Conservation (phyloP, 2,329 filamentous ascomycete genomes). For the Alternaria sp. region DNA sequence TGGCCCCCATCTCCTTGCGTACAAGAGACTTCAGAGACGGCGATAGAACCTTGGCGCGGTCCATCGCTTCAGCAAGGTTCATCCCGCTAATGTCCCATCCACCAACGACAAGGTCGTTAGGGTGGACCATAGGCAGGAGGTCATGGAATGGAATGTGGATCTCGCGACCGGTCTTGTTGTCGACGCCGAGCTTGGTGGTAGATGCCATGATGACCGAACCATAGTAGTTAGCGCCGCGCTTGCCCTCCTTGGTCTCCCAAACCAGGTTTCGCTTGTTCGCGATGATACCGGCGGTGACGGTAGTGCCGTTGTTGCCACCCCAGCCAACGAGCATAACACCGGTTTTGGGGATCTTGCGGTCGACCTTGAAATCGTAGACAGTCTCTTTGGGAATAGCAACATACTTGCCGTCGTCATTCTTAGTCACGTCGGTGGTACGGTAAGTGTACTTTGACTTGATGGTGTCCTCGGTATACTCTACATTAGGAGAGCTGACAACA, state of each 20-base stretch:
- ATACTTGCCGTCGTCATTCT: slow-evolving; percentile 75
- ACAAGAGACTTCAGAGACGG: slow-evolving; percentile 90
- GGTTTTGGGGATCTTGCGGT: slow-evolving; percentile 89
- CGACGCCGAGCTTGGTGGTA: slow-evolving; percentile 93
- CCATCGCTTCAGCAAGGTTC: slow-evolving; percentile 91
- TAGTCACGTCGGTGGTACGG: slow-evolving; percentile 85
- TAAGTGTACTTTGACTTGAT: slow-evolving; percentile 97
- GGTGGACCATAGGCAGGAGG: slow-evolving; percentile 94
- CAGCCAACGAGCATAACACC: slow-evolving; percentile 98
- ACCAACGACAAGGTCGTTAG: slow-evolving; percentile 92
- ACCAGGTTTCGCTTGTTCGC: slow-evolving; percentile 86
- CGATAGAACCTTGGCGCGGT: slow-evolving; percentile 92
- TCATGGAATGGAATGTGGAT: slow-evolving; percentile 97
- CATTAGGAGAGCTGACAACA: slow-evolving; percentile 89
- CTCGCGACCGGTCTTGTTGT: slow-evolving; percentile 82
- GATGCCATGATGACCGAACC: slow-evolving; percentile 97
- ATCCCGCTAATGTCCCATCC: slow-evolving; percentile 97
- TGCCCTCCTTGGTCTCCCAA: slow-evolving; percentile 94
- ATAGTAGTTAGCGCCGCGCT: slow-evolving; percentile 92
- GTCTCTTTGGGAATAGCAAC: slow-evolving; percentile 88
- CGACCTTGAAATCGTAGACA: slow-evolving; percentile 95
- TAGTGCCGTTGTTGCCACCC: slow-evolving; percentile 98
- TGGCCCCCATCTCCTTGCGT: slow-evolving; percentile 88
- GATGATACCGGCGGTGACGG: slow-evolving; percentile 95
- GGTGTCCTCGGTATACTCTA: slow-evolving; percentile 84